Evolutionary conservation across 2,329 filamentous ascomycete genomes (phyloP).

Genomic region (Cordyceps tenuipes): DNA sequence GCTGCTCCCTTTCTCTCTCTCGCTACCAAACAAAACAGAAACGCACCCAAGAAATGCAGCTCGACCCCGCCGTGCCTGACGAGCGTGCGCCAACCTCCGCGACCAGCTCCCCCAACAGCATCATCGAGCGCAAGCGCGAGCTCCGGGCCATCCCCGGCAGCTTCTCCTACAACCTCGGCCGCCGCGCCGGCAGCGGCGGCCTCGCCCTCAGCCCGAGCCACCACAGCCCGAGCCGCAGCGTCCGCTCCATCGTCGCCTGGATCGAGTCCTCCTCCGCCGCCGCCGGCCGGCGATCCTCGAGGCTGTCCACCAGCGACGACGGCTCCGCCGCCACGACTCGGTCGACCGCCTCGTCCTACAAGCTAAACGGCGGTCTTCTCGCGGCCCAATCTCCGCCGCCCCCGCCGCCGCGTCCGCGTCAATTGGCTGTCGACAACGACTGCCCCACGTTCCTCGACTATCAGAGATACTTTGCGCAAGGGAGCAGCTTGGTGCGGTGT

Average conservation of each 20-base stretch:
- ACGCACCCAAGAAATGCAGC: background rate
- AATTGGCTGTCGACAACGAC: conserved; percentile 21
- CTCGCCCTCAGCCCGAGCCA: background rate
- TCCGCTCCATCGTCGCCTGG: conserved; percentile 26
- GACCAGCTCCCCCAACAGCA: conserved; percentile 2
- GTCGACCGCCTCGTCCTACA: background rate
- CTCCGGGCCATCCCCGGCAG: conserved; percentile 19
- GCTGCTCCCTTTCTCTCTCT: background rate
- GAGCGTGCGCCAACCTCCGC: background rate
- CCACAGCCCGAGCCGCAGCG: conserved; percentile 16
- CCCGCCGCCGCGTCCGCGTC: background rate
- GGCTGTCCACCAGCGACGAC: background rate
- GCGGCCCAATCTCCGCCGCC: background rate
- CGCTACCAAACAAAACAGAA: background rate
- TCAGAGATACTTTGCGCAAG: conserved; percentile 23
- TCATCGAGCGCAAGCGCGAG: conserved; percentile 8
- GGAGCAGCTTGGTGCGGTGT: conserved; percentile 22
- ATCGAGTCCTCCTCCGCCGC: conserved; percentile 19
- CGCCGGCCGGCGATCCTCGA: background rate
- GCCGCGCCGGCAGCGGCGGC: conserved; percentile 7
- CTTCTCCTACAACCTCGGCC: conserved; percentile 23
- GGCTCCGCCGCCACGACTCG: background rate
- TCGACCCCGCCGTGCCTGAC: background rate
- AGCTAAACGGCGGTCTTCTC: background rate
- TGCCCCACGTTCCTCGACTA: conserved; percentile 26